A percentile compares a stretch with the other conserved stretches of the same genome.
Evolutionary conservation across 2,329 filamentous ascomycete genomes (phyloP).

Genomic region (Lachnellula arida): DNA sequence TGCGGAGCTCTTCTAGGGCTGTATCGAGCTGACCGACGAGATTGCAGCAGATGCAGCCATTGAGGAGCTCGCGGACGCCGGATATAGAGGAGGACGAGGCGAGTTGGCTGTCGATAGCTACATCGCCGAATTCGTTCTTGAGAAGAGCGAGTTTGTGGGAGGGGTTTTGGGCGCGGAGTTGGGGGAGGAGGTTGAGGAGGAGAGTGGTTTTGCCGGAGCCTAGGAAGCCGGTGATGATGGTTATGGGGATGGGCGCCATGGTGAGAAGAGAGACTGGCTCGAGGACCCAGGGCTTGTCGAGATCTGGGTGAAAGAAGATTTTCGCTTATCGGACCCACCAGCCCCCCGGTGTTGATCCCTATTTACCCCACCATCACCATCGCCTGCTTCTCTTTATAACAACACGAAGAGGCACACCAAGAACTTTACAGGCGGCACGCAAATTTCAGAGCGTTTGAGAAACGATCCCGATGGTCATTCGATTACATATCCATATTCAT

Average conservation of each 20-base stretch:
- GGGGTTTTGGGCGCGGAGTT: constrained; percentile 69
- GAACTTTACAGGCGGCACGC: background rate
- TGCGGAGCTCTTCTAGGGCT: constrained; percentile 70
- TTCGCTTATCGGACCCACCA: background rate
- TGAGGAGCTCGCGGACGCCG: constrained; percentile 87
- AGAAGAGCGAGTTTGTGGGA: constrained; percentile 85
- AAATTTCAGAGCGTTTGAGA: background rate
- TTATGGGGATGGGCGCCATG: constrained; percentile 77
- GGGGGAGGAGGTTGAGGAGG: constrained; percentile 88
- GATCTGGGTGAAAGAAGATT: constrained; percentile 1
- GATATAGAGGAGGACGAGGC: constrained; percentile 78
- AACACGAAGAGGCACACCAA: too few relatives aligned
- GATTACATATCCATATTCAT: background rate
- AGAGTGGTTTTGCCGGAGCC: constrained; percentile 96
- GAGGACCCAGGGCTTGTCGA: too few relatives aligned
- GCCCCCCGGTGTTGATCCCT: background rate
- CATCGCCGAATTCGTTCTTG: constrained; percentile 97
- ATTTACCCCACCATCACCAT: background rate
- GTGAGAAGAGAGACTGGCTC: too few relatives aligned
- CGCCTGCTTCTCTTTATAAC: background rate
- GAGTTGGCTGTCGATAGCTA: constrained; percentile 89
- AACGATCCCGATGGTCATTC: background rate
- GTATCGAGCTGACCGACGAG: constrained; percentile 85
- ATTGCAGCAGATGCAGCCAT: constrained; percentile 98
- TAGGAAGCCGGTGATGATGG: constrained; percentile 92